Base-by-base conservation (phyloP, 2,329 filamentous ascomycete species). In the Metarhizium guizhouense region DNA sequence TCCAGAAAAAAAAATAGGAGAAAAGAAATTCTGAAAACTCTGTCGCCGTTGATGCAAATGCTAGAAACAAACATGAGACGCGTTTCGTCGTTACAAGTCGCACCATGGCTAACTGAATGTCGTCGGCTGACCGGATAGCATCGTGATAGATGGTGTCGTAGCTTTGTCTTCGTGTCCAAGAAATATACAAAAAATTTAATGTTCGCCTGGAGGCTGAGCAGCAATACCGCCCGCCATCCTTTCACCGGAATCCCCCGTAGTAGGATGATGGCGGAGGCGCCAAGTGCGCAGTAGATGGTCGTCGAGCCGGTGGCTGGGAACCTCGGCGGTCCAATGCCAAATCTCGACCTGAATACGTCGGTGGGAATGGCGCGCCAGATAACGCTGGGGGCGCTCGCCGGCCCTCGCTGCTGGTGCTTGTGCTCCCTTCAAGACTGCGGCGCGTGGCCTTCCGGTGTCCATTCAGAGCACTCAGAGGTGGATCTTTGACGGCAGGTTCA, bases 401-500 rank as follows among this genome's bases (percentile, higher is more conserved):
- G 38, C 52, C 52, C 14, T 52, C 54, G 32, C 53, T 56, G 2
- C 38, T 50, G 11, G 50, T 51, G 8, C 40, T 48, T 16, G 47
- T 53, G 11, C 47, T 48, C 4, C 47, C 51, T 20, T 53, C 51
- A 16, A 36, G n/a, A 34, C 54, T 43, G n/a, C 78, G 74, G 40
- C 79, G 73, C 51, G 66, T 67, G 40, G 68, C 67, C 65, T 80
- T 81, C 53, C 78, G 73, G 36, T 74, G 70, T 56, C 75, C 75
- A 57, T 67, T 74, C 56, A 81, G 70, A 55, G 78, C 77, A 61
- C 77, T 81, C 58, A 86, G 68, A 3, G 82, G 82, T 36, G 83
- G 83, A 56, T 85, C 78, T 62, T 79, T 80, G 40, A 86, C 81
- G 16, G 73, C 72, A 2, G 77, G 70, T 45, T 85, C 83, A 54